A percentile compares a stretch with the other conserved stretches of the same genome.
Conservation (phyloP, 495 filamentous ascomycete genomes). For the Acidomyces sp. region DNA sequence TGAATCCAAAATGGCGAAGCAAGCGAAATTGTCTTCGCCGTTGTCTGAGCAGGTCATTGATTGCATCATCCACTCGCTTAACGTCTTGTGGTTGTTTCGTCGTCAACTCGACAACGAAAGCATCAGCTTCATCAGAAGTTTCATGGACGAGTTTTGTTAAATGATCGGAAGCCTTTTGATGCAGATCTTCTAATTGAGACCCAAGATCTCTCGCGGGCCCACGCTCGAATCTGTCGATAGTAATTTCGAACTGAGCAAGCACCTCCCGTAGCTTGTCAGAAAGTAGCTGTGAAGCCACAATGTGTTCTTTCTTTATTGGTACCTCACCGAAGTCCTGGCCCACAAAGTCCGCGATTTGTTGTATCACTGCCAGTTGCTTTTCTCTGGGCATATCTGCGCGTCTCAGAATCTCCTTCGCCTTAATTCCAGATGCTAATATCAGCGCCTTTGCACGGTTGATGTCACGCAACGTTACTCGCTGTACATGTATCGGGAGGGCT, state of each 20-base stretch:
- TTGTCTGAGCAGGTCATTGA: constrained; percentile 57
- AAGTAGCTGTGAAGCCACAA: constrained; percentile 54
- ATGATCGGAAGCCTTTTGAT: constrained; percentile 38
- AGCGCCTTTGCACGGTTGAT: constrained; percentile 61
- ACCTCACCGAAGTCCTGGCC: constrained; percentile 30
- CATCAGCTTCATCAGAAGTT: constrained; percentile 63
- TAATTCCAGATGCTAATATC: constrained; percentile 70
- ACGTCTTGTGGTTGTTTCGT: constrained; percentile 60
- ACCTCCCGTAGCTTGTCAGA: constrained; percentile 42
- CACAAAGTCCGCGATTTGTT: constrained; percentile 30
- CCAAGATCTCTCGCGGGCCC: constrained; percentile 34
- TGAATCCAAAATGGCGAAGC: constrained; percentile 40
- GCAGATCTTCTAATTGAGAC: constrained; percentile 36
- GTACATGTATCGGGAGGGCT: constrained; percentile 27
- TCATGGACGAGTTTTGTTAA: constrained; percentile 50
- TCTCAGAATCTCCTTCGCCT: constrained; percentile 63
- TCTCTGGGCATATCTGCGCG: constrained; percentile 38
- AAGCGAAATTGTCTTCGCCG: constrained; percentile 59
- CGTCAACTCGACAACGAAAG: constrained; percentile 57
- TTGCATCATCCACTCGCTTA: constrained; percentile 62
- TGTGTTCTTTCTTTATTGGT: constrained; percentile 48
- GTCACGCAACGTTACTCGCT: constrained; percentile 46
- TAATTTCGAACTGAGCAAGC: constrained; percentile 40
- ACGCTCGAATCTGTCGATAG: constrained; percentile 40
- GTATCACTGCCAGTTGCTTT: constrained; percentile 29